Percentiles rank a stretch among this genome's conserved stretches.
phyloP scores from a whole-genome alignment of 2,329 filamentous ascomycete species.

The Escovopsis weberi region DNA sequence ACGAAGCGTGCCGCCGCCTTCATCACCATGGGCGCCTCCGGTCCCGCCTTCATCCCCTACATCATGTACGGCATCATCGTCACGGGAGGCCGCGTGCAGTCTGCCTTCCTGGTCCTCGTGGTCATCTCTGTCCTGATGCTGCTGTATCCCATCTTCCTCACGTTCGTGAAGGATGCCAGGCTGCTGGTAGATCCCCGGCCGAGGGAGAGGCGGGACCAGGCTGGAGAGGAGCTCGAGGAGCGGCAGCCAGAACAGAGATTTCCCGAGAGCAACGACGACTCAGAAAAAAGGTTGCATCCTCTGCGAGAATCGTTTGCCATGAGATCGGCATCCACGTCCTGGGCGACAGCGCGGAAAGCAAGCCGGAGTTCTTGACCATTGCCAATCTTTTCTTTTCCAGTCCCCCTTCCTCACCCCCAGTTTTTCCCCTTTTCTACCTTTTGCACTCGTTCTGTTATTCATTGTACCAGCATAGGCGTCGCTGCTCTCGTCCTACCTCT shows the following conservation, averaged over 20 bases:
- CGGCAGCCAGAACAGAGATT: conserved; percentile 4
- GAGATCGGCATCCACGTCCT: neutral
- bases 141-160: conserved; percentile 35
- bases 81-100: conserved; percentile 43
- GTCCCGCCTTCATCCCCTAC: conserved; percentile 61
- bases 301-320: neutral
- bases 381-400: too few species aligned
- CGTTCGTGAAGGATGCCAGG: conserved; percentile 30
- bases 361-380: neutral
- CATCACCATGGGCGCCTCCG: conserved; percentile 62
- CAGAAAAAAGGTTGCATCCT: neutral
- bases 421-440: too few species aligned
- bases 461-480: too few species aligned
- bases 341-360: neutral
- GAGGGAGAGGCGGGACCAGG: conserved; percentile 8
- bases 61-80: conserved; percentile 55
- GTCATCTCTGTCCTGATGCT: conserved; percentile 31
- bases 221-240: conserved; percentile 9
- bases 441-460: too few species aligned
- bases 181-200: conserved; percentile 24
- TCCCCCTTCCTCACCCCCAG: neutral
- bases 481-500: neutral
- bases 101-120: conserved; percentile 50
- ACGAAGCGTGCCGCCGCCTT: conserved; percentile 67
- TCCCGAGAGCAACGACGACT: conserved; percentile 6